Conservation (phyloP, 1,139 yeast species). For the Lodderomyces theae region DNA sequence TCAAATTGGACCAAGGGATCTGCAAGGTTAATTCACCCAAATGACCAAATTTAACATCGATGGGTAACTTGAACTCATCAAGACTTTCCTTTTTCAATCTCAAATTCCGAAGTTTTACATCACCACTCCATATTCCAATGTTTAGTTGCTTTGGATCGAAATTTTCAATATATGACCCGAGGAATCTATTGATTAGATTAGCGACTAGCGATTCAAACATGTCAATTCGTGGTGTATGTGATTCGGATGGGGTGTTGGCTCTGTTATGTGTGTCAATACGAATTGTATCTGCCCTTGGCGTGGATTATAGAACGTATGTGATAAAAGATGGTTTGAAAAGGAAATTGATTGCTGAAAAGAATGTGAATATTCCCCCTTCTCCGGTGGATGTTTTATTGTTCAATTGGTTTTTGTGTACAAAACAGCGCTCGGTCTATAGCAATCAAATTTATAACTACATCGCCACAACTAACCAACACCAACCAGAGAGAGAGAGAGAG, state of each 20-base stretch:
- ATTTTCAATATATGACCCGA: constrained; percentile 82
- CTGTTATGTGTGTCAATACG: too few species aligned
- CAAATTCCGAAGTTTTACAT: constrained; percentile 78
- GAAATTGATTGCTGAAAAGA: too few species aligned
- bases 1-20: constrained; percentile 95
- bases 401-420: background rate
- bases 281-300: too few species aligned
- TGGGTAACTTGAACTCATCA: constrained; percentile 79
- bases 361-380: too few species aligned
- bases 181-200: constrained; percentile 48
- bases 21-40: constrained; percentile 85
- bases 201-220: constrained; percentile 63
- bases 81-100: constrained; percentile 78
- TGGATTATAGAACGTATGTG: too few species aligned
- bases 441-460: too few species aligned
- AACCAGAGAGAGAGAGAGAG: too few species aligned
- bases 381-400: too few species aligned
- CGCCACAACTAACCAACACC: too few species aligned
- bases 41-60: constrained; percentile 89
- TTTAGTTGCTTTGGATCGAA: constrained; percentile 93
- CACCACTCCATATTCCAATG: constrained; percentile 98
- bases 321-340: too few species aligned
- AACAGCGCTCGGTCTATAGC: background rate
- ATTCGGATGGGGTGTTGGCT: background rate
- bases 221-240: background rate